Percentiles rank a stretch among this genome's conserved stretches.
These are phyloP conservation scores for Eudorina sp. DNA, from an alignment of 139 green algal species.

Conservation along the genomic window DNA sequence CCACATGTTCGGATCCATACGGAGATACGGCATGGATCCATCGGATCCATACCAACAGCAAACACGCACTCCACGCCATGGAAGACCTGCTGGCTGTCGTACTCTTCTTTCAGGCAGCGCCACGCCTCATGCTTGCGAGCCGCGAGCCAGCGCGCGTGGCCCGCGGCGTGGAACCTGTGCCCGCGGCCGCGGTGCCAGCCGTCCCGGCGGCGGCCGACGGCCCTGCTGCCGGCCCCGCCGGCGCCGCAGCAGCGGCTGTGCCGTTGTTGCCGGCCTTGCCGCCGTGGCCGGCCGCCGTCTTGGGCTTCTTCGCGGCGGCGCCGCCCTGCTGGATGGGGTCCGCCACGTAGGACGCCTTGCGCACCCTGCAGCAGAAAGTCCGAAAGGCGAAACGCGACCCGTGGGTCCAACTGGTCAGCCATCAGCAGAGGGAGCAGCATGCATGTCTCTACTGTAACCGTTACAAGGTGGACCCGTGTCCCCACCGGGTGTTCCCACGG, in stretches of 20 bases:
- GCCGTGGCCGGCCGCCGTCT: background rate
- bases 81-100: no score
- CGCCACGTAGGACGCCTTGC: slow-evolving; percentile 57
- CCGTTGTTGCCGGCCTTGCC: background rate
- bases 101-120: no score
- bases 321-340: slow-evolving; percentile 54
- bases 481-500: no score
- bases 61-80: no score
- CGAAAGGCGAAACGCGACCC: no score
- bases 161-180: background rate
- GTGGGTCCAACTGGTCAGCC: no score
- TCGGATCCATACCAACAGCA: no score
- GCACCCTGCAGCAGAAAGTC: background rate
- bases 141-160: background rate
- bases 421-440: no score
- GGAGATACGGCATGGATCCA: no score
- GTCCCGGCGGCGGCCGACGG: background rate
- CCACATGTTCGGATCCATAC: no score
- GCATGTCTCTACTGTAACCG: no score
- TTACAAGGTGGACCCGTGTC: no score
- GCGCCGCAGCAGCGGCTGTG: background rate
- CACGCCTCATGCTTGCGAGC: slow-evolving; percentile 5
- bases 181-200: background rate
- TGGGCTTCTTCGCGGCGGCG: background rate
- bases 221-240: background rate